phyloP scores from a whole-genome alignment of 2,329 filamentous ascomycete genomes.

The Colletotrichum abscissum region DNA sequence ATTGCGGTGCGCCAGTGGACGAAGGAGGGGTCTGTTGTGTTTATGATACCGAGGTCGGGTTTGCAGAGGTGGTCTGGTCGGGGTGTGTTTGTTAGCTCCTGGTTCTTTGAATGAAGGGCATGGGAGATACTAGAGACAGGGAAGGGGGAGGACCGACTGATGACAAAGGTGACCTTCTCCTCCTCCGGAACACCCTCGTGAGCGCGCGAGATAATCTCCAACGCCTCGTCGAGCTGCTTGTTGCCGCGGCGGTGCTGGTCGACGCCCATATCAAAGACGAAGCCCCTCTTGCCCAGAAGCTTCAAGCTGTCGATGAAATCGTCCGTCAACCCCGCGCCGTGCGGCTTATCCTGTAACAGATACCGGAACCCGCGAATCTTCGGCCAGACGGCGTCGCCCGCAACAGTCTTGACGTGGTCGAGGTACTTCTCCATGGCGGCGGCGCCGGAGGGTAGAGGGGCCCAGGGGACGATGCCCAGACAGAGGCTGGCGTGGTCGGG shows the following conservation, averaged over 20 bases:
- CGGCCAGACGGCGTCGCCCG: slow-evolving; percentile 70
- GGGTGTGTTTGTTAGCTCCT: not conserved
- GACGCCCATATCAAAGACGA: slow-evolving; percentile 85
- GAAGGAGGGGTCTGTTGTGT: slow-evolving; percentile 68
- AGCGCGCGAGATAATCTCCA: slow-evolving; percentile 76
- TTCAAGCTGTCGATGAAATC: slow-evolving; percentile 74
- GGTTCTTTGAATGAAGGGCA: too few relatives aligned
- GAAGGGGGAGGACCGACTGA: slow-evolving; percentile 65
- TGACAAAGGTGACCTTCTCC: slow-evolving; percentile 73
- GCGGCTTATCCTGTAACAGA: slow-evolving; percentile 81
- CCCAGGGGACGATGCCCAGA: slow-evolving; percentile 83
- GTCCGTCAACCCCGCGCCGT: slow-evolving; percentile 71
- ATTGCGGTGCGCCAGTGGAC: slow-evolving; percentile 77
- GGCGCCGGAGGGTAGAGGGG: slow-evolving; percentile 77
- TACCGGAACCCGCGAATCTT: slow-evolving; percentile 85
- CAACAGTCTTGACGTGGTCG: slow-evolving; percentile 65
- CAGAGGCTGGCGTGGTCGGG: slow-evolving; percentile 65
- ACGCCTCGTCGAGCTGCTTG: slow-evolving; percentile 77
- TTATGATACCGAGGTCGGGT: slow-evolving; percentile 77
- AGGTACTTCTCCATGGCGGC: slow-evolving; percentile 74
- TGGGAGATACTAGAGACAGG: too few relatives aligned
- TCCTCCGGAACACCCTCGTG: slow-evolving; percentile 70
- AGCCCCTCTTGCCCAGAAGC: slow-evolving; percentile 71
- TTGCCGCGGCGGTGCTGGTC: slow-evolving; percentile 83
- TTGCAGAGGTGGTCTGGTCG: slow-evolving; percentile 87